A percentile compares a stretch with the other conserved stretches of the same genome.
Conservation (phyloP, 768 basidiomycete genomes). For the Rhodotorula babjevae region DNA sequence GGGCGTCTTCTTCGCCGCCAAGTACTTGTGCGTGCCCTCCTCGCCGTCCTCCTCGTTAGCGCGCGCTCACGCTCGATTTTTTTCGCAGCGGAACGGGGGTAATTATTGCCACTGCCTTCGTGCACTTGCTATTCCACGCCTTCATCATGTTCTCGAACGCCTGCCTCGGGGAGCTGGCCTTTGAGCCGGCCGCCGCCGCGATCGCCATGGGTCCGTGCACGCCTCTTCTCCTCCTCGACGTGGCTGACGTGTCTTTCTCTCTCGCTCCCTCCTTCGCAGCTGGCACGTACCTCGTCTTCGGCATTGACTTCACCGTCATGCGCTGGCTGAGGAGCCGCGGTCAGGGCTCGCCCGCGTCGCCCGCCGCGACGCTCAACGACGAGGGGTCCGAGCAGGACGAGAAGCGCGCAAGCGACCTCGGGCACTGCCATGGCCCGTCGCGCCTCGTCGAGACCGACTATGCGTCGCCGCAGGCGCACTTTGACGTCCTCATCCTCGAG, state of each 20-base stretch:
- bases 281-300: conserved; percentile 43
- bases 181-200: conserved; percentile 47
- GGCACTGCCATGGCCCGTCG: conserved; percentile 16
- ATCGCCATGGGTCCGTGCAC: conserved; percentile 44
- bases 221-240: not conserved
- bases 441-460: conserved; percentile 10
- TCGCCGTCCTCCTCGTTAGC: not conserved
- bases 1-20: conserved; percentile 28
- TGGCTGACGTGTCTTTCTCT: too few relatives aligned
- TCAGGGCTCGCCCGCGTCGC: not conserved
- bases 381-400: not conserved
- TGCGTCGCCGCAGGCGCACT: conserved; percentile 36
- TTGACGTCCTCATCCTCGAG: conserved; percentile 42
- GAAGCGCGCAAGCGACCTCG: not conserved
- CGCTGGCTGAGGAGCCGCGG: conserved; percentile 33
- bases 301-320: conserved; percentile 45
- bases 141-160: conserved; percentile 48
- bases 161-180: conserved; percentile 46
- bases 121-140: conserved; percentile 47
- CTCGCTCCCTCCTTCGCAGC: not conserved
- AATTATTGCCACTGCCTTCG: conserved; percentile 46
- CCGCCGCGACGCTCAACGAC: not conserved
- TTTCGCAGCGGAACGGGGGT: conserved; percentile 44
- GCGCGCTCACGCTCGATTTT: too few relatives aligned
- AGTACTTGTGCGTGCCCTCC: conserved; percentile 24